Evolutionary conservation across 2,329 filamentous ascomycete genomes (phyloP), one percentile per base, ranked within the genome.

Genomic region (Alternaria infectoria): DNA sequence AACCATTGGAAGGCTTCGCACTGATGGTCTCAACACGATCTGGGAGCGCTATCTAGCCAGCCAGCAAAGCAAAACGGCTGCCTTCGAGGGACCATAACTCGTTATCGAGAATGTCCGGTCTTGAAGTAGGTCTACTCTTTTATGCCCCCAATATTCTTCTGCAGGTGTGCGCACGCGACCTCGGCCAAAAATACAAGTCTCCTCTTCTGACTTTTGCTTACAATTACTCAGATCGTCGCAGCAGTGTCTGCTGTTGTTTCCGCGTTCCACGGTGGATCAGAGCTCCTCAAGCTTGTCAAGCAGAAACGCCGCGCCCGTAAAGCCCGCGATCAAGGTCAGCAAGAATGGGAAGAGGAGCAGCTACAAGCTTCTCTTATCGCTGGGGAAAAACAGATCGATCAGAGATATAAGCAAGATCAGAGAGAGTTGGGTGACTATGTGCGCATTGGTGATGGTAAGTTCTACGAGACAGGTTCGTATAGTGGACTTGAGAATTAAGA

Each of bases 181-280:
- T 25, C 43, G 36, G 4, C 5, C 19, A 21, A 5, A 5, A 43
- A 26, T 12, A 54, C n/a, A 15, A 23, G 17, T 10, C 1, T 25
- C 2, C 12, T 54, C 17, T 8, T 17, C 45, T 45, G 46, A 40
- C 40, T 28, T 3, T 12, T 13, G 40, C 54, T 49, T 46, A 36
- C 26, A 15, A n/a, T 23, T 47, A 10, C 36, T 12, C 50, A 82
- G 74, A 80, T 82, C 6, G 71, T 80, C 49, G 77, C 74, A 23
- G 81, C 80, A 54, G 79, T 83, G n/a, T 72, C 79, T n/a, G 79
- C 81, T 9, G 77, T 83, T 11, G 73, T 81, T 9, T 80, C 77
- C 11, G 80, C 81, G 8, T 83, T 83, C 65, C 79, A 81, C 64
- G 77, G 73, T n/a, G 80, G 75, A 15, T 77, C 80, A 28, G 80